A percentile compares a stretch with the other conserved stretches of the same genome.
phyloP scores from a whole-genome alignment of 2,329 filamentous ascomycete species.

The Zalaria obscura region DNA sequence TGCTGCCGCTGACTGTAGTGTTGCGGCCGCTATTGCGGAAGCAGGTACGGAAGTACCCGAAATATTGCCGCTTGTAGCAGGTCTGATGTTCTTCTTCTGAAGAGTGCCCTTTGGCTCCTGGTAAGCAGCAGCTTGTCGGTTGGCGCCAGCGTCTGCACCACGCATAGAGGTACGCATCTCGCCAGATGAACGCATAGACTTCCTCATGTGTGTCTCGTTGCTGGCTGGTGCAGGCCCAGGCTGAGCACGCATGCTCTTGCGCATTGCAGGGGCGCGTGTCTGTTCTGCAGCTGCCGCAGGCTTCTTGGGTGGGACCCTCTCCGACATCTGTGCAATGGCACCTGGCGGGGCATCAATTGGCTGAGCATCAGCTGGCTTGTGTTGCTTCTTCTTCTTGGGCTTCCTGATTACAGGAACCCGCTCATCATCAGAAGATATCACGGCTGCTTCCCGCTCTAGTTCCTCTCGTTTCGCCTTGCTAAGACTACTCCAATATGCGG shows the following conservation, averaged over 20 bases:
- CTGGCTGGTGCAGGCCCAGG: background rate
- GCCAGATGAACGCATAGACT: slow-evolving; percentile 30
- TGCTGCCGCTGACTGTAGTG: slow-evolving; percentile 11
- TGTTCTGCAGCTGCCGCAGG: background rate
- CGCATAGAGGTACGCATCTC: slow-evolving; percentile 15
- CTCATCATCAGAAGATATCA: slow-evolving; percentile 1
- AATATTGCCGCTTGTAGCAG: slow-evolving; percentile 4
- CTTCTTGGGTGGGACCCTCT: background rate
- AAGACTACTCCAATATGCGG: slow-evolving; percentile 55
- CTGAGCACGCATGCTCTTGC: slow-evolving; percentile 21
- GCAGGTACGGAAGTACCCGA: background rate
- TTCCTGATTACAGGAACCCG: slow-evolving; percentile 24
- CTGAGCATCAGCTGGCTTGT: slow-evolving; percentile 9
- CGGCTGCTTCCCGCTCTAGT: slow-evolving; percentile 40
- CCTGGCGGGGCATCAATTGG: background rate
- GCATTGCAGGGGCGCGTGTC: slow-evolving; percentile 11
- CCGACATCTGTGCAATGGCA: too few species aligned
- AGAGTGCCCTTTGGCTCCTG: slow-evolving; percentile 18
- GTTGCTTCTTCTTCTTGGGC: slow-evolving; percentile 16
- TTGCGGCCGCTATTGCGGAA: slow-evolving; percentile 8
- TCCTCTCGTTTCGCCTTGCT: slow-evolving; percentile 48
- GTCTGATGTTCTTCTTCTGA: slow-evolving; percentile 21
- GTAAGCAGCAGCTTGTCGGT: slow-evolving; percentile 5
- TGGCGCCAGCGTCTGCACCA: slow-evolving; percentile 8
- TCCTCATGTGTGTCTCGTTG: slow-evolving; percentile 23